Conservation (phyloP, 2,329 filamentous ascomycete genomes). For the Colletotrichum gloeosporioides region DNA sequence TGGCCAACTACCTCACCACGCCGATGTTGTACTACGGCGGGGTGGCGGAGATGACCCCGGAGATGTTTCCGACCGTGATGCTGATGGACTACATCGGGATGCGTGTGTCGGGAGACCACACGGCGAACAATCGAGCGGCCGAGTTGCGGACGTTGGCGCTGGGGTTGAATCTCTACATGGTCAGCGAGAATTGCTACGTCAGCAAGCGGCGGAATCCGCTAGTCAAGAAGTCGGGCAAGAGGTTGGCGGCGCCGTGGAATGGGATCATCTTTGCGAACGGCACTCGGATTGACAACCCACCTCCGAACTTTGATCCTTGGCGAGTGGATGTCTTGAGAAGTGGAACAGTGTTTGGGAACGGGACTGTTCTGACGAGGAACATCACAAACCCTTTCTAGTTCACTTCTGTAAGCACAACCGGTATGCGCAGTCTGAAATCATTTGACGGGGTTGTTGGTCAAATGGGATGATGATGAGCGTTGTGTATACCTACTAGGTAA, state of each 20-base stretch:
- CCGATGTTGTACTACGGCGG: slow-evolving; percentile 40
- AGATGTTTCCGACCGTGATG: slow-evolving; percentile 34
- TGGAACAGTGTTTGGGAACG: slow-evolving; percentile 30
- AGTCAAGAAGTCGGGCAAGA: neutral
- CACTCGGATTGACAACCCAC: slow-evolving; percentile 28
- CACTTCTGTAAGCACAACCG: too few relatives aligned
- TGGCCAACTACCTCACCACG: slow-evolving; percentile 36
- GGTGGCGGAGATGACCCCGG: slow-evolving; percentile 30
- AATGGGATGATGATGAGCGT: too few relatives aligned
- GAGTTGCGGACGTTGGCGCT: slow-evolving; percentile 36
- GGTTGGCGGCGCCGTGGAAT: slow-evolving; percentile 25
- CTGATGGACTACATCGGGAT: slow-evolving; percentile 37
- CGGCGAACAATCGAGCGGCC: slow-evolving; percentile 33
- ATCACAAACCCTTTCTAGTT: slow-evolving; percentile 24
- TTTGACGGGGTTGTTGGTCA: too few relatives aligned
- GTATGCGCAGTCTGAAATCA: too few relatives aligned
- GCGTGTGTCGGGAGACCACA: slow-evolving; percentile 27
- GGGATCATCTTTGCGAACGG: slow-evolving; percentile 37
- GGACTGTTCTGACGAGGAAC: slow-evolving; percentile 25
- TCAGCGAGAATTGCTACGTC: slow-evolving; percentile 37
- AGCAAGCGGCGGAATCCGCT: slow-evolving; percentile 28
- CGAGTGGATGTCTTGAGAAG: slow-evolving; percentile 26
- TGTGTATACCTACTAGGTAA: too few relatives aligned
- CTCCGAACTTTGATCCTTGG: slow-evolving; percentile 23
- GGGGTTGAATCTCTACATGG: slow-evolving; percentile 35